Conservation (phyloP, 352 stramenopile genomes). For the Globisporangium iwayamae region DNA sequence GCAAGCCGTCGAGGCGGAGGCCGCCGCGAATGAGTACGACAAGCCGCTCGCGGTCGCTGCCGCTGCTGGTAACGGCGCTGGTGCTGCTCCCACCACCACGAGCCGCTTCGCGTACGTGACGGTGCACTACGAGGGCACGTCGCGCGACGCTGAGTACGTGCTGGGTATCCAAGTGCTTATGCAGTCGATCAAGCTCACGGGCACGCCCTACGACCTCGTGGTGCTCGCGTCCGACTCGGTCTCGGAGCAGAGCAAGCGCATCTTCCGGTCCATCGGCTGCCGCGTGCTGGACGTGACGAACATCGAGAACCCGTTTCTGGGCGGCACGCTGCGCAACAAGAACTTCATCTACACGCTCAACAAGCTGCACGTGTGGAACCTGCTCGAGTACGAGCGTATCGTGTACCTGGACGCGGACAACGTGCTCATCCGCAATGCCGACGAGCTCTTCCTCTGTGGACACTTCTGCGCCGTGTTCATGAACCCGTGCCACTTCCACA, state of each 20-base stretch:
- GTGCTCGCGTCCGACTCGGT: slow-evolving; percentile 85
- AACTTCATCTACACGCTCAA: slow-evolving; percentile 91
- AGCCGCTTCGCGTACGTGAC: slow-evolving; percentile 85
- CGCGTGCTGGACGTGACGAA: slow-evolving; percentile 83
- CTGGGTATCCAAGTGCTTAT: slow-evolving; percentile 81
- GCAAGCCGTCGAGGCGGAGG: slow-evolving; percentile 8
- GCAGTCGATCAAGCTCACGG: slow-evolving; percentile 84
- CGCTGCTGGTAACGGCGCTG: not conserved
- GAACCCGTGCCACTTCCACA: slow-evolving; percentile 91
- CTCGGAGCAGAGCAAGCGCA: slow-evolving; percentile 60
- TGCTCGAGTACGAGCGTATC: slow-evolving; percentile 88
- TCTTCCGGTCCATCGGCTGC: slow-evolving; percentile 81
- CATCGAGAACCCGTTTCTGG: slow-evolving; percentile 85
- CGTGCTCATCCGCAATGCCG: slow-evolving; percentile 83
- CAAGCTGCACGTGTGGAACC: slow-evolving; percentile 89
- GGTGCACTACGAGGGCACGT: slow-evolving; percentile 84
- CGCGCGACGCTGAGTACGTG: slow-evolving; percentile 80
- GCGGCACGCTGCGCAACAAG: slow-evolving; percentile 76
- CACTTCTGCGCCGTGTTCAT: slow-evolving; percentile 89
- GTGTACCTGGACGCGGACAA: slow-evolving; percentile 92
- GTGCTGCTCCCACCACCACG: slow-evolving; percentile 11
- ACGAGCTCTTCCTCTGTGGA: slow-evolving; percentile 86
- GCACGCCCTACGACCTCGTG: slow-evolving; percentile 79
- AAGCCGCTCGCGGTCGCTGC: not conserved
- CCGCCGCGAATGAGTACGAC: slow-evolving; percentile 13